A percentile compares a stretch with the other conserved stretches of the same genome.
Evolutionary conservation across 1,139 yeast genomes (phyloP).

Genomic region (Sugiyamaella grinbergsii): DNA sequence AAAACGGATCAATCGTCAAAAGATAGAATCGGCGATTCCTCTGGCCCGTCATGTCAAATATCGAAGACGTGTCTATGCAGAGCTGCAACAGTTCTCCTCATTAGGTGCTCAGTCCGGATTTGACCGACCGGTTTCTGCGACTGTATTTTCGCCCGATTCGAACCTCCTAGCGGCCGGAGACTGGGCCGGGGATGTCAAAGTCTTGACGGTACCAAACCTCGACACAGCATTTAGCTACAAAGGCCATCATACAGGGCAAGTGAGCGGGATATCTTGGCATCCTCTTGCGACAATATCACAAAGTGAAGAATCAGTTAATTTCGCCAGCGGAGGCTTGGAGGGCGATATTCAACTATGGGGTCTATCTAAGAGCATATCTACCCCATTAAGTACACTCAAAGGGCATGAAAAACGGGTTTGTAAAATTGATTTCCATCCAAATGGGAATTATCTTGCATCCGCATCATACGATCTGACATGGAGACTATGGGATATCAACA

Average conservation of each 20-base stretch:
- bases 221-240: constrained; percentile 40
- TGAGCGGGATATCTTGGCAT: constrained; percentile 72
- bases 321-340: constrained; percentile 68
- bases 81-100: constrained; percentile 49
- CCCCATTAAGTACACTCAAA: constrained; percentile 33
- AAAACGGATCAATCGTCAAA: constrained; percentile 46
- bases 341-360: constrained; percentile 57
- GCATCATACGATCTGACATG: constrained; percentile 88
- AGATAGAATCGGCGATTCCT: constrained; percentile 30
- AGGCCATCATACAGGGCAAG: constrained; percentile 60
- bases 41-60: constrained; percentile 44
- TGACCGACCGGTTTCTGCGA: constrained; percentile 67
- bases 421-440: constrained; percentile 67
- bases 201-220: constrained; percentile 50
- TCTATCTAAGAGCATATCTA: constrained; percentile 14
- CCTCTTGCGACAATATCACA: constrained; percentile 37
- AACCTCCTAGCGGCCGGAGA: constrained; percentile 64
- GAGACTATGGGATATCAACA: constrained; percentile 79
- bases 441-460: constrained; percentile 56
- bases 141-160: constrained; percentile 50
- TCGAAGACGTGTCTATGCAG: constrained; percentile 51
- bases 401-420: constrained; percentile 63
- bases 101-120: constrained; percentile 72
- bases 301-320: constrained; percentile 26
- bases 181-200: constrained; percentile 76